These are phyloP conservation scores for Andrographis paniculata DNA, from an alignment of 305 asterid species.

Conservation along the genomic window DNA sequence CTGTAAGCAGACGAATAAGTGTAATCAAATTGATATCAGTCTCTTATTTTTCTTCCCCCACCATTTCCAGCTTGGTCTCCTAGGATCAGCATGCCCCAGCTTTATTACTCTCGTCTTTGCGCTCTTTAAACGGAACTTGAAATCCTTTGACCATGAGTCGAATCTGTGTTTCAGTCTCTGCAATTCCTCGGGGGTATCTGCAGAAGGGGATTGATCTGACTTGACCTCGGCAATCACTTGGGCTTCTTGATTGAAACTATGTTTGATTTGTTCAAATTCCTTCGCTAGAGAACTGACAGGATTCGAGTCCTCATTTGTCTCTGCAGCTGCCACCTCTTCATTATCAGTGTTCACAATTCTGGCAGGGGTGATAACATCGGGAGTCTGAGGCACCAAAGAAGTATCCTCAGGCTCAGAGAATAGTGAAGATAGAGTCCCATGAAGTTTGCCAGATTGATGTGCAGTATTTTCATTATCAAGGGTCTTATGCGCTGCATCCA, in stretches of 20 bases:
- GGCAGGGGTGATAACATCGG: constrained; percentile 27
- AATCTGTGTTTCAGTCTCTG: constrained; percentile 34
- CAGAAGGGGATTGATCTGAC: constrained; percentile 18
- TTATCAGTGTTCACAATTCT: constrained; percentile 15
- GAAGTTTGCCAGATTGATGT: constrained; percentile 25
- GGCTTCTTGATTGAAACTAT: constrained; percentile 25
- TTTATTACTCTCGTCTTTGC: constrained; percentile 30
- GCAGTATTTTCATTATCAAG: constrained; percentile 31
- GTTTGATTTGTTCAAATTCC: constrained; percentile 41
- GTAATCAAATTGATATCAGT: constrained; percentile 13
- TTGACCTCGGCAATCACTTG: constrained; percentile 23
- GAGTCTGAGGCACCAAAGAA: constrained; percentile 31
- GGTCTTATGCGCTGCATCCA: constrained; percentile 58
- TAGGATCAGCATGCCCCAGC: constrained; percentile 22
- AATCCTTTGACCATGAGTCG: constrained; percentile 34
- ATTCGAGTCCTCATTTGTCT: constrained; percentile 22
- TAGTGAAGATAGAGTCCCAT: constrained; percentile 32
- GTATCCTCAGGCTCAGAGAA: constrained; percentile 40
- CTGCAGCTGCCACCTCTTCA: constrained; percentile 23
- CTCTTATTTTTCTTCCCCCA: constrained; percentile 33
- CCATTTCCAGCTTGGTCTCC: constrained; percentile 31
- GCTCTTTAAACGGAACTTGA: constrained; percentile 28
- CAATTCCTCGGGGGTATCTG: constrained; percentile 22
- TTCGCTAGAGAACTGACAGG: constrained; percentile 27
- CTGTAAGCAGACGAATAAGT: constrained; percentile 7